phyloP scores from a whole-genome alignment of 208 protist species.

The Acanthamoeba triangularis region DNA sequence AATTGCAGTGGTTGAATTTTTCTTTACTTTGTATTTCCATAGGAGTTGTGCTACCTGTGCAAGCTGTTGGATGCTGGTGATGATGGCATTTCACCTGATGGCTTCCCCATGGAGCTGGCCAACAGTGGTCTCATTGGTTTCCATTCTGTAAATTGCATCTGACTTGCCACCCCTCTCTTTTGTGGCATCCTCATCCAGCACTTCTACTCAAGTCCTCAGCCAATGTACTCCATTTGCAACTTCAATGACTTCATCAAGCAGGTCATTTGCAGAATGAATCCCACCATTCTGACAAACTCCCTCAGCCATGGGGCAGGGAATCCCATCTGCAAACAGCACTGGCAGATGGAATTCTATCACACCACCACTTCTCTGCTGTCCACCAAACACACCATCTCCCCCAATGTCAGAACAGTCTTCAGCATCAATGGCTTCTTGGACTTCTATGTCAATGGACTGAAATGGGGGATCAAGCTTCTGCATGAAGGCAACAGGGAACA shows the following conservation, averaged over 20 bases:
- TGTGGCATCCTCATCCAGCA: neutral
- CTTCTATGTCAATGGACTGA: neutral
- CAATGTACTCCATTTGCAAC: neutral
- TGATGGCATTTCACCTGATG: neutral
- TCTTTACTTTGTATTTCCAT: too few relatives aligned
- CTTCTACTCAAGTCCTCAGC: neutral
- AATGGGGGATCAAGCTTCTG: neutral
- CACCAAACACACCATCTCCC: neutral
- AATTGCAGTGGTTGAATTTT: too few relatives aligned
- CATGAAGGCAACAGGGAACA: neutral
- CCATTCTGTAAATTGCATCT: neutral
- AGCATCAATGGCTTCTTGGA: neutral
- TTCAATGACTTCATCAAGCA: neutral
- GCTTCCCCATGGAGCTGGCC: neutral
- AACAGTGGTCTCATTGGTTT: neutral
- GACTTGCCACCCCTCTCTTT: neutral
- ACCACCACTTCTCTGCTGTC: neutral
- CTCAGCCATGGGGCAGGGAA: neutral
- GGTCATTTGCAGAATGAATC: neutral
- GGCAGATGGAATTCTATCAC: slow-evolving; percentile 24
- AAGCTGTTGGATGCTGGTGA: neutral
- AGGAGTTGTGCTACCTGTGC: neutral
- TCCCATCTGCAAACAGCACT: neutral
- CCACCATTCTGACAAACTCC: neutral
- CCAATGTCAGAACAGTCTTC: neutral